phyloP scores from a whole-genome alignment of 75 land plant genomes.

The Selaginella tamariscina region DNA sequence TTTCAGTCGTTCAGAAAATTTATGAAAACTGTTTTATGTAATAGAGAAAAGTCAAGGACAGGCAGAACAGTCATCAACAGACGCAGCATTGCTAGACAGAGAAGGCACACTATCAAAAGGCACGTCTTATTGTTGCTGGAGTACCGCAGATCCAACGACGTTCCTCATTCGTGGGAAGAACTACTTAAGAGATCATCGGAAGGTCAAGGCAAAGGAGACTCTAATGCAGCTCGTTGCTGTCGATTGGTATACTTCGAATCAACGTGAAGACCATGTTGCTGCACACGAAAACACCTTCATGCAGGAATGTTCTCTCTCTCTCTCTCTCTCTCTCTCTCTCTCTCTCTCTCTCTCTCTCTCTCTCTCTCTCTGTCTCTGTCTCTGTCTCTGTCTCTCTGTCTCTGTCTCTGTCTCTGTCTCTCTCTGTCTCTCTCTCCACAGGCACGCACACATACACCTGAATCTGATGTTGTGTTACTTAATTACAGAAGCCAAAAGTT shows the following conservation, averaged over 20 bases:
- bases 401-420: no score
- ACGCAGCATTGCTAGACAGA: constrained; percentile 24
- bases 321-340: no score
- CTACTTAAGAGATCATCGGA: constrained; percentile 51
- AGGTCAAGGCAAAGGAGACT: constrained; percentile 73
- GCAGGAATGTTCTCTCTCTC: constrained; percentile 46
- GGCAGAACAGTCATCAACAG: constrained; percentile 26
- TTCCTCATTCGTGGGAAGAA: constrained; percentile 68
- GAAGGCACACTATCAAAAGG: constrained; percentile 56
- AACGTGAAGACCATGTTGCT: constrained; percentile 78
- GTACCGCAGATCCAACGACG: constrained; percentile 52
- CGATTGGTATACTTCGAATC: constrained; percentile 74
- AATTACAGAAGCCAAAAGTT: constrained; percentile 51
- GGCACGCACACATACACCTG: no score
- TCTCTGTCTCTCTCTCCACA: no score
- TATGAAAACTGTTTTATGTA: neutral
- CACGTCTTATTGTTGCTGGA: constrained; percentile 39
- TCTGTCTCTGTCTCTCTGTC: no score
- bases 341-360: no score
- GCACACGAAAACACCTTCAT: constrained; percentile 50
- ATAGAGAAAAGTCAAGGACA: constrained; percentile 35
- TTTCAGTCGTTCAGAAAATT: no score
- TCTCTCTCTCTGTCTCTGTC: no score
- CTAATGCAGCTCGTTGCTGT: constrained; percentile 81
- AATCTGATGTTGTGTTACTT: neutral